A percentile compares a stretch with the other conserved stretches of the same genome.
These are phyloP conservation scores for Papiliotrema laurentii DNA, from an alignment of 1,284 basidiomycete genomes.

Conservation along the genomic window DNA sequence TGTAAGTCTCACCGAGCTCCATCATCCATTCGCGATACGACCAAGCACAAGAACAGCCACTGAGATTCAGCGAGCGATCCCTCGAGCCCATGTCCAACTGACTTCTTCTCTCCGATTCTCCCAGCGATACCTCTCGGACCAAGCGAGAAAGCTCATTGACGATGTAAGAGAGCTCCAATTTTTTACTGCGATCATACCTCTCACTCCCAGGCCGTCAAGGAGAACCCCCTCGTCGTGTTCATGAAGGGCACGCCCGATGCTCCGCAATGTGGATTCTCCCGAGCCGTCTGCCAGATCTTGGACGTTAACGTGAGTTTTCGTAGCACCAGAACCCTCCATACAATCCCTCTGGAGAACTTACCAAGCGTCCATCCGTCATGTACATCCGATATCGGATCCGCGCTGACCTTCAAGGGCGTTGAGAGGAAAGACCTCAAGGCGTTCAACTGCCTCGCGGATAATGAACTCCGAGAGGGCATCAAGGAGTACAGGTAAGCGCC, in stretches of 20 bases:
- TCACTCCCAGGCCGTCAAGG: slow-evolving; percentile 56
- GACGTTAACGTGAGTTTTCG: slow-evolving; percentile 64
- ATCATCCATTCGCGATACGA: neutral
- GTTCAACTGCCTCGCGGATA: slow-evolving; percentile 85
- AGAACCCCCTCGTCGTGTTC: slow-evolving; percentile 78
- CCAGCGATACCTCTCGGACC: slow-evolving; percentile 47
- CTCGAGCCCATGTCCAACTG: slow-evolving; percentile 36
- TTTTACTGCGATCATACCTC: neutral
- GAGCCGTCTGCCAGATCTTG: slow-evolving; percentile 86
- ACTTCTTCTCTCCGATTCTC: slow-evolving; percentile 30
- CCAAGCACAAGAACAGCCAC: neutral
- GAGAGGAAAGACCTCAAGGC: slow-evolving; percentile 72
- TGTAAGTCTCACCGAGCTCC: slow-evolving; percentile 18
- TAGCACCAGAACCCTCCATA: neutral
- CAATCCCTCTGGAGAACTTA: no score
- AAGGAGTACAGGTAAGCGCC: slow-evolving; percentile 88
- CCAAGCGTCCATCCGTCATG: slow-evolving; percentile 44
- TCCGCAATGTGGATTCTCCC: slow-evolving; percentile 82
- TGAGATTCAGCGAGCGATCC: slow-evolving; percentile 34
- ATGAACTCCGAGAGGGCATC: slow-evolving; percentile 64
- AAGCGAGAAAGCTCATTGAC: slow-evolving; percentile 52
- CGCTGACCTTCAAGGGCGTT: slow-evolving; percentile 66
- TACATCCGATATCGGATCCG: slow-evolving; percentile 16
- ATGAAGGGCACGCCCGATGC: slow-evolving; percentile 82
- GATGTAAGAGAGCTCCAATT: slow-evolving; percentile 28